A percentile compares a stretch with the other conserved stretches of the same genome.
These are phyloP conservation scores for Fusarium lateritium DNA, from an alignment of 2,329 filamentous ascomycete genomes.

Conservation along the genomic window DNA sequence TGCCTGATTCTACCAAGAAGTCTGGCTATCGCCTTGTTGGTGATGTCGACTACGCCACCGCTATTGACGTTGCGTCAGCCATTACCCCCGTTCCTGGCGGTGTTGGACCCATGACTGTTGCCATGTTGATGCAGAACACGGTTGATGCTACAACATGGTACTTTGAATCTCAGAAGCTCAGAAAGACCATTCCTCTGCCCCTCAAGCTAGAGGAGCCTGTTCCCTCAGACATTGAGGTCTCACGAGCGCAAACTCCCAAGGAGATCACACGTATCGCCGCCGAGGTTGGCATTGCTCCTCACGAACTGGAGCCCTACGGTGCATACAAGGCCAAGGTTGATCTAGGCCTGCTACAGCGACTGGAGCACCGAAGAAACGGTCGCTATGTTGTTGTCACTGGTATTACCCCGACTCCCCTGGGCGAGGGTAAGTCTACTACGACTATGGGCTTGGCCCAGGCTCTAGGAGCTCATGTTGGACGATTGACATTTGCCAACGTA, in stretches of 20 bases:
- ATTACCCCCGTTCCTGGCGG: slow-evolving; percentile 98
- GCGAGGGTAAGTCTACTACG: slow-evolving; percentile 98
- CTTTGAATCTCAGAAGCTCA: slow-evolving; percentile 85
- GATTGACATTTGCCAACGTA: slow-evolving; percentile 95
- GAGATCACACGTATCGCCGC: slow-evolving; percentile 86
- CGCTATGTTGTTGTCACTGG: slow-evolving; percentile 94
- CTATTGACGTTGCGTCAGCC: slow-evolving; percentile 86
- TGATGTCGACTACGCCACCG: slow-evolving; percentile 93
- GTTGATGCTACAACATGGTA: slow-evolving; percentile 86
- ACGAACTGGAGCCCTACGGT: slow-evolving; percentile 95
- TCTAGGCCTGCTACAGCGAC: slow-evolving; percentile 82
- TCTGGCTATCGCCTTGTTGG: slow-evolving; percentile 93
- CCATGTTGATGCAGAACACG: slow-evolving; percentile 97
- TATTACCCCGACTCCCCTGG: slow-evolving; percentile 95
- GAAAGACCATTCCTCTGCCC: slow-evolving; percentile 85
- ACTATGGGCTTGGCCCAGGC: slow-evolving; percentile 97
- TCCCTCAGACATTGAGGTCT: slow-evolving; percentile 96
- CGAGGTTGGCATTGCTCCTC: slow-evolving; percentile 88
- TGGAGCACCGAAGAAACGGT: slow-evolving; percentile 89
- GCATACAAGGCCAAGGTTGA: slow-evolving; percentile 97
- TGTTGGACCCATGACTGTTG: slow-evolving; percentile 98
- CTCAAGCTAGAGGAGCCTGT: slow-evolving; percentile 85
- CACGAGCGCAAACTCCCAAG: slow-evolving; percentile 91
- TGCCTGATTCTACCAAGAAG: slow-evolving; percentile 90
- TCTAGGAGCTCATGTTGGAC: slow-evolving; percentile 87